Percentiles rank a stretch among this genome's conserved stretches.
These are phyloP conservation scores for Amphicarpaea edgeworthii DNA, from an alignment of 306 rosid genomes.

Conservation along the genomic window DNA sequence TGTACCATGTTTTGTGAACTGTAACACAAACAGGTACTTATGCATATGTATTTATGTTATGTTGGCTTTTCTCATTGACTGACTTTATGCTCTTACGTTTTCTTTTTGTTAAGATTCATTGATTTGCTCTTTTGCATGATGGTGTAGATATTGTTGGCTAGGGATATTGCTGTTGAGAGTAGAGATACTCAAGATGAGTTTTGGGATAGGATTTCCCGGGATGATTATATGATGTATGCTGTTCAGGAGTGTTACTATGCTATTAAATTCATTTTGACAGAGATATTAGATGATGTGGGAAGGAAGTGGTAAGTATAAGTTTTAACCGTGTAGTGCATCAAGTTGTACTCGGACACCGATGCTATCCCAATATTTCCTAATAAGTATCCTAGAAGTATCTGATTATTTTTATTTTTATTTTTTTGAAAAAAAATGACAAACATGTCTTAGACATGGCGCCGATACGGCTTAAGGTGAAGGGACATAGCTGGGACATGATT, in stretches of 20 bases:
- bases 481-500: too few relatives aligned
- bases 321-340: conserved; percentile 9
- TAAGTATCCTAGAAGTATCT: too few relatives aligned
- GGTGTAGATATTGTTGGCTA: conserved; percentile 82
- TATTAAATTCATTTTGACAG: conserved; percentile 69
- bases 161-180: conserved; percentile 83
- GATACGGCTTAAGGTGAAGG: too few relatives aligned
- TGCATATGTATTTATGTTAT: neutral
- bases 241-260: conserved; percentile 87
- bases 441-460: too few relatives aligned
- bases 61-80: conserved; percentile 2
- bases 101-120: conserved; percentile 32
- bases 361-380: too few relatives aligned
- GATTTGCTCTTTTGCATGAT: conserved; percentile 28
- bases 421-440: too few relatives aligned
- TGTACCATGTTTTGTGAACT: neutral
- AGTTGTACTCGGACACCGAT: too few relatives aligned
- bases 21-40: neutral
- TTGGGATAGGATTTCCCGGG: conserved; percentile 89
- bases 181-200: conserved; percentile 79
- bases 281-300: conserved; percentile 82
- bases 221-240: conserved; percentile 93
- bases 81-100: conserved; percentile 14
- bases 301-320: conserved; percentile 70
- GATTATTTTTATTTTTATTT: too few relatives aligned